phyloP scores from a whole-genome alignment of 2,329 filamentous ascomycete genomes.

The Stagonosporopsis rhizophila region DNA sequence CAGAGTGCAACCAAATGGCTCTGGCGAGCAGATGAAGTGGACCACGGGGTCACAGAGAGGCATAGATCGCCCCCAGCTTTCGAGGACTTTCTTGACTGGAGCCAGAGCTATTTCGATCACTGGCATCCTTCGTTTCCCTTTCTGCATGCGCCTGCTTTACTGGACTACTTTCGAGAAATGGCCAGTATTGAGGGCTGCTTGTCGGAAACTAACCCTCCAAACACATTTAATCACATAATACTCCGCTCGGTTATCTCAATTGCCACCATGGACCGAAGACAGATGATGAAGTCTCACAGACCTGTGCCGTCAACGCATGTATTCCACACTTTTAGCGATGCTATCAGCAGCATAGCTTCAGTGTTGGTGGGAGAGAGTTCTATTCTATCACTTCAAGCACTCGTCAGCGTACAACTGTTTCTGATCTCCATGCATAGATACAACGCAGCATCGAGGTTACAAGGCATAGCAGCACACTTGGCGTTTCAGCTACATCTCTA shows the following conservation, averaged over 20 bases:
- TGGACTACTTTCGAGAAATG: conserved; percentile 27
- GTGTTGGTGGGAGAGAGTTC: conserved; percentile 33
- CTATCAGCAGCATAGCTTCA: conserved; percentile 25
- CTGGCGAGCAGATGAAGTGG: conserved; percentile 27
- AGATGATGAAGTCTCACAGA: conserved; percentile 17
- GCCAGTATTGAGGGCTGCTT: neutral
- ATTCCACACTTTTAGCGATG: conserved; percentile 32
- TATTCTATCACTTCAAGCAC: conserved; percentile 31
- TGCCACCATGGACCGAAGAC: conserved; percentile 29
- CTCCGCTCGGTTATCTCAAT: conserved; percentile 36
- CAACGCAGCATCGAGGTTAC: conserved; percentile 33
- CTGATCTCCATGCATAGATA: conserved; percentile 35
- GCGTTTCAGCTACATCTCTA: conserved; percentile 30
- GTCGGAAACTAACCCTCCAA: neutral
- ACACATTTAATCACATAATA: conserved; percentile 28
- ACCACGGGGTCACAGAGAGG: neutral
- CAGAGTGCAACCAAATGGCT: conserved; percentile 34
- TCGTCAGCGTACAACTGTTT: conserved; percentile 35
- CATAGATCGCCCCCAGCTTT: conserved; percentile 18
- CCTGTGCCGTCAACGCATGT: conserved; percentile 22
- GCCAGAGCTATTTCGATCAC: conserved; percentile 38
- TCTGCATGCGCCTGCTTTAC: conserved; percentile 31
- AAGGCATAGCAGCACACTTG: conserved; percentile 31
- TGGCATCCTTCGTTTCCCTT: conserved; percentile 39
- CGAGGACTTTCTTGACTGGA: conserved; percentile 35